Evolutionary conservation across 208 protist genomes (phyloP).

Genomic region (Trypanosomatidae sp.): DNA sequence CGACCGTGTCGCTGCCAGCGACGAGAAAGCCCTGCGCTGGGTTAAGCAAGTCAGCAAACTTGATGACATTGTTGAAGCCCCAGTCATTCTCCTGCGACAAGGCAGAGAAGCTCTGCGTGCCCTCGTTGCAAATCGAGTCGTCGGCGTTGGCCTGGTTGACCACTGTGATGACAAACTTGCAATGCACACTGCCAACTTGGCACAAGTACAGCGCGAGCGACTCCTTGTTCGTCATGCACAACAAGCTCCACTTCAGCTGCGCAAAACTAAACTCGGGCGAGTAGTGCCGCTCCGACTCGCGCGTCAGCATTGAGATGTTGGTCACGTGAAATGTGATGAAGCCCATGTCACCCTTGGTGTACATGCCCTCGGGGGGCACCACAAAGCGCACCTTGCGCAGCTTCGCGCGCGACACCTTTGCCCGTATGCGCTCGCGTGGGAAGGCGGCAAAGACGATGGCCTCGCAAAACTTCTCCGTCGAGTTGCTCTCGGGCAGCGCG

Average conservation of each 20-base stretch:
- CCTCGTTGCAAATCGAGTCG: slow-evolving; percentile 86
- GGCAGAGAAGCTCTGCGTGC: slow-evolving; percentile 77
- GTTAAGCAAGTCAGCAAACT: slow-evolving; percentile 69
- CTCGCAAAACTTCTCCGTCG: slow-evolving; percentile 85
- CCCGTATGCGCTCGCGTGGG: slow-evolving; percentile 65
- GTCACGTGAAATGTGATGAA: slow-evolving; percentile 82
- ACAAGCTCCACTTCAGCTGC: slow-evolving; percentile 76
- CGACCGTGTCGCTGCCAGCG: slow-evolving; percentile 64
- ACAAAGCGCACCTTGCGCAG: slow-evolving; percentile 77
- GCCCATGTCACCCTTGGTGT: slow-evolving; percentile 79
- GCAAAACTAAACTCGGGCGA: slow-evolving; percentile 84
- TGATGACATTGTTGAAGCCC: slow-evolving; percentile 86
- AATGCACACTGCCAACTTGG: slow-evolving; percentile 82
- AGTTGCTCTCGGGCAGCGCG: slow-evolving; percentile 61
- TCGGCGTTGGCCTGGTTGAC: slow-evolving; percentile 72
- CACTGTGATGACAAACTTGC: slow-evolving; percentile 87
- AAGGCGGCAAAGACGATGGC: slow-evolving; percentile 80
- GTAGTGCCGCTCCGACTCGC: slow-evolving; percentile 82
- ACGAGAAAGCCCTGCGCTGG: slow-evolving; percentile 63
- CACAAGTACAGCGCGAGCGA: slow-evolving; percentile 83
- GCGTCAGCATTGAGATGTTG: slow-evolving; percentile 78
- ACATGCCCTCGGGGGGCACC: slow-evolving; percentile 52
- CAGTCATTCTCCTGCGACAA: slow-evolving; percentile 86
- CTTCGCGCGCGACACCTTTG: slow-evolving; percentile 55
- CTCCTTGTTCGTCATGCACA: slow-evolving; percentile 87